Conservation (phyloP, 192 early-diverging fungal genomes). For the Kappamyces sp. region DNA sequence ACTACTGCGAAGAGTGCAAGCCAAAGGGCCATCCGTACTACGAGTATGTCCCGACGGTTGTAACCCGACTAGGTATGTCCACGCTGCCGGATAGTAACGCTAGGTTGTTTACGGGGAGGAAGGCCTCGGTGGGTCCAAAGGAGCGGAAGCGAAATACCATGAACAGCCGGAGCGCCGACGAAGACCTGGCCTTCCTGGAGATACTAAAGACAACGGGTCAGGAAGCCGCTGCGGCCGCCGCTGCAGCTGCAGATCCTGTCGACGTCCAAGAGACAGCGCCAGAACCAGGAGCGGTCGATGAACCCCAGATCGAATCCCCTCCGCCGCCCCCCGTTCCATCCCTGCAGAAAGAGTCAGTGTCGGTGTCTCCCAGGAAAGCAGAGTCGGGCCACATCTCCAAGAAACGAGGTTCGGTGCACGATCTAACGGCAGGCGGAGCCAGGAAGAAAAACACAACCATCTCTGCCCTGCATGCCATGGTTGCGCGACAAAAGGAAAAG, state of each 20-base stretch:
- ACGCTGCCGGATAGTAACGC: slow-evolving; percentile 24
- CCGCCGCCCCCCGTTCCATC: no score
- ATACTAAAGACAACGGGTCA: neutral
- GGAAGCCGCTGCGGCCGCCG: no score
- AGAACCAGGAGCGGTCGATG: no score
- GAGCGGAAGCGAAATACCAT: slow-evolving; percentile 37
- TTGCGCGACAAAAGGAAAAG: no score
- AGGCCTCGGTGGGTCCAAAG: neutral
- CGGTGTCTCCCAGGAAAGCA: no score
- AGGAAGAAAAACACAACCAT: neutral
- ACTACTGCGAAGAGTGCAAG: slow-evolving; percentile 86
- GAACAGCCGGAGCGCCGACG: slow-evolving; percentile 24
- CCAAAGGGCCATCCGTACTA: slow-evolving; percentile 73
- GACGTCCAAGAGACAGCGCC: no score
- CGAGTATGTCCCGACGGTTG: slow-evolving; percentile 17
- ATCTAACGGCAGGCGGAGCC: neutral
- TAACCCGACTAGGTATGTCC: neutral
- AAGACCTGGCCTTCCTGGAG: neutral
- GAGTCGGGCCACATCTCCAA: no score
- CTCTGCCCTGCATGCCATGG: neutral
- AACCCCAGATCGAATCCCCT: no score
- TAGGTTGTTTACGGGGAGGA: slow-evolving; percentile 21
- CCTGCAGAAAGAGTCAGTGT: no score
- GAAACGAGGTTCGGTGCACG: no score
- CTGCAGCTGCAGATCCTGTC: no score